phyloP scores from a whole-genome alignment of 805 yeast species.

The Candida patagonica region DNA sequence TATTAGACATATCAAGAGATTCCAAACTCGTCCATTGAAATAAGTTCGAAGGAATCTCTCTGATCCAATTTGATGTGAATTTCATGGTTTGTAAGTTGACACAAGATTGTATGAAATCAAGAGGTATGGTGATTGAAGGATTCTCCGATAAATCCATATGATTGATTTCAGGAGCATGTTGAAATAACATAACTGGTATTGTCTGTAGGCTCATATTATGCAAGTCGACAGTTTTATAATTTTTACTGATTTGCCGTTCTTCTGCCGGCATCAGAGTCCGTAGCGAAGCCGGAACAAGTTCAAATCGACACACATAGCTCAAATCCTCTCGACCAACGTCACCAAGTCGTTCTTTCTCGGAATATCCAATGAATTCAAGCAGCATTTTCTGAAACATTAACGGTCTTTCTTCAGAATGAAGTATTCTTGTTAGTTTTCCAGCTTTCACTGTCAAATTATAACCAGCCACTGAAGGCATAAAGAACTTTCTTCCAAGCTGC shows the following conservation, averaged over 20 bases:
- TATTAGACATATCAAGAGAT: constrained; percentile 66
- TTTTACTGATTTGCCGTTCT: constrained; percentile 50
- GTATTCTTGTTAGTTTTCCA: constrained; percentile 65
- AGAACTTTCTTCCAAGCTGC: constrained; percentile 67
- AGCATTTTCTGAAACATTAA: constrained; percentile 67
- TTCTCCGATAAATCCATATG: constrained; percentile 76
- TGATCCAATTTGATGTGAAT: constrained; percentile 64
- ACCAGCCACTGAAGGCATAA: constrained; percentile 58
- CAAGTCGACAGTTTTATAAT: constrained; percentile 65
- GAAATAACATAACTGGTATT: constrained; percentile 75
- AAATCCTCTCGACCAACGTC: constrained; percentile 79
- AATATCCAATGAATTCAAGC: constrained; percentile 67
- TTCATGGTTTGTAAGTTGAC: constrained; percentile 57
- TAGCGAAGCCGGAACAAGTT: constrained; percentile 53
- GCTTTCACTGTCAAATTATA: constrained; percentile 66
- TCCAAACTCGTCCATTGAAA: constrained; percentile 59
- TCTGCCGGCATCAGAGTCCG: constrained; percentile 58
- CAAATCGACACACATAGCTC: constrained; percentile 72
- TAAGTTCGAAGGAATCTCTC: constrained; percentile 64
- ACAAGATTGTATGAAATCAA: constrained; percentile 78
- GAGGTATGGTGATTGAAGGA: constrained; percentile 75
- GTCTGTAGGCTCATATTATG: constrained; percentile 68
- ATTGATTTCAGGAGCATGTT: constrained; percentile 71
- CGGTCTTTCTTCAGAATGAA: constrained; percentile 68
- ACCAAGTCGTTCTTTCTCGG: constrained; percentile 63